Evolutionary conservation across 129 eudicot genomes (phyloP), one percentile per base, ranked within the genome.

Genomic region (Flaveria robusta): DNA sequence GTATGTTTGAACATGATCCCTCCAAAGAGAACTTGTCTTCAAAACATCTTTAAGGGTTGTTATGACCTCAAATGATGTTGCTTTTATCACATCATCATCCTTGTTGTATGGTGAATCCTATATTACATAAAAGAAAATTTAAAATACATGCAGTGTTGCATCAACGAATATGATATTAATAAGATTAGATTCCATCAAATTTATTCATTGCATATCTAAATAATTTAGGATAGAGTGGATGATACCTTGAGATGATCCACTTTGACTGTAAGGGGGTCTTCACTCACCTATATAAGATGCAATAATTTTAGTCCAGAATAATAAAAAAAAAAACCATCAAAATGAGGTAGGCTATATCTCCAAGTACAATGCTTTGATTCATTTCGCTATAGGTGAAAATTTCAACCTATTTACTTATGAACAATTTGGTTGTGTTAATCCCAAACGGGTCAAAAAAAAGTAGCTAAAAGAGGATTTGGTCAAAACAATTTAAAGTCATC

Each of bases 1-100:
- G 79, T 94, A 94, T 20, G 96, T 94, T 75, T 89, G 93, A 50
- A 88, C 98, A 71, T 94, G 98, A 87, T 94, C 98, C 80, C 97
- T 82, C 98, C 98, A 94, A 46, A 94, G 96, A 11, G 98, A 88
- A 84, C 96, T 91, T 68, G 88, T 87, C 84, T 94, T 91, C 72
- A 94, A 66, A 82, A 91, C 91, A 86, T 94, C 98, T 77, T 90
- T 83, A 46, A 94, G 78, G 39, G 97, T 94, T 76, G 97, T 74
- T 81, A 94, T 88, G 71, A 94, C 93, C 90, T 94, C 98, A 84
- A 88, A 91, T 46, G 96, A 91, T 22, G 98, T 94, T 26, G 98
- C 98, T 77, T 91, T 91, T n/a, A 91, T 81, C 72, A 91, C 87
- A 83, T 91, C 97, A 67, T 91, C 96, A 72, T 94, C 98, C 76